Conservation (phyloP, 345 rosid species). For the Orychophragmus violaceus region DNA sequence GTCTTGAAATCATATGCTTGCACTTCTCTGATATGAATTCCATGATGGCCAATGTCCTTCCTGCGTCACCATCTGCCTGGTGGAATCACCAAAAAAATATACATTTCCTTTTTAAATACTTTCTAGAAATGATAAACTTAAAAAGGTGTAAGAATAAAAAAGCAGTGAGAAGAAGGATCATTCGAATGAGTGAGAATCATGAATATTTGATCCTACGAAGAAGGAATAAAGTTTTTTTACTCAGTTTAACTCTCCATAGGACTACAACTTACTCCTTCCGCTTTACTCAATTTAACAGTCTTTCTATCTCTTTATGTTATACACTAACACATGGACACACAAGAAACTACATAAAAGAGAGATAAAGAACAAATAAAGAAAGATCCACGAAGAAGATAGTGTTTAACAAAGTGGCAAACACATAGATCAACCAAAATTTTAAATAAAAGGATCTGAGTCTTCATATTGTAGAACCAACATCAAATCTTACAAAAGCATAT, state of each 20-base stretch:
- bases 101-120: background rate
- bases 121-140: background rate
- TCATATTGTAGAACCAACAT: background rate
- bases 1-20: slow-evolving; percentile 81
- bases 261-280: background rate
- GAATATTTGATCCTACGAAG: background rate
- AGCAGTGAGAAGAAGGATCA: background rate
- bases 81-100: slow-evolving; percentile 17
- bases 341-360: background rate
- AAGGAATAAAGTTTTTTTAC: background rate
- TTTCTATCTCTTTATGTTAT: background rate
- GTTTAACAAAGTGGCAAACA: slow-evolving; percentile 16
- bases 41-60: slow-evolving; percentile 75
- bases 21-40: slow-evolving; percentile 67
- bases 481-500: background rate
- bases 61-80: slow-evolving; percentile 89
- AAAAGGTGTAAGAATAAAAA: background rate
- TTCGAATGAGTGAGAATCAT: background rate
- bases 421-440: background rate
- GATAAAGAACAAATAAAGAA: slow-evolving; percentile 14
- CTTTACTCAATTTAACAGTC: background rate
- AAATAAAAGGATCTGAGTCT: slow-evolving; percentile 6
- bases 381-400: slow-evolving; percentile 1
- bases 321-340: slow-evolving; percentile 1
- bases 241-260: background rate